Base-by-base conservation (phyloP, 2,329 filamentous ascomycete genomes). In the Hypomyces rosellus region DNA sequence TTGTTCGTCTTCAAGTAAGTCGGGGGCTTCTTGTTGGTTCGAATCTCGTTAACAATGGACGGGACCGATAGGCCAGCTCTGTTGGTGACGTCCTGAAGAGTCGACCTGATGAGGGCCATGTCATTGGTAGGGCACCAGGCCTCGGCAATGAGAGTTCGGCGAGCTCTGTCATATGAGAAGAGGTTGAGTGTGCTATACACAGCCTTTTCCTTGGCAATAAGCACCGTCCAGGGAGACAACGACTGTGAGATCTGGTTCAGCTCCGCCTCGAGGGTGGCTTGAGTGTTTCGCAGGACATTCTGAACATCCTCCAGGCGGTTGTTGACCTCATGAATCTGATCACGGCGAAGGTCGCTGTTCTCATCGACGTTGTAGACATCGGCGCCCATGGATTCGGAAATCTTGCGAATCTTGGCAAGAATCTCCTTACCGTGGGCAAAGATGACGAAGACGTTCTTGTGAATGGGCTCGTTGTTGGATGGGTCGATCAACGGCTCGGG, bases 361-460 rank as follows among this genome's bases (percentile, higher is more conserved):
- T 99, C 93, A 61, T 99, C 93, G 33, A 99, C 93, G 59, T 85
- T 90, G 77, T 99, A 99, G 54, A 97, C 81, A 65, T 96, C 89
- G 50, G 95, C 93, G 54, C 92, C 89, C 71, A 99, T 85, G 8
- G 91, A 96, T 73, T 99, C 93, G 1, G 92, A 97, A 54, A 99
- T 97, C 80, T 96, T 97, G 65, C 93, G 85, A 66, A 99, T 97
- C 82, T 99, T 99, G 64, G 91, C 88, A 62, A 99, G 84, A 60
- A 99, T 96, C 71, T 97, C 92, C 72, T 96, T 96, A 65, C 93
- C 93, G 64, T 99, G 93, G 12, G 93, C 93, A 62, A 99, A 99
- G 69, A 99, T 99, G 64, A 99, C 92, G 64, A 99, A 99, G 50
- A 99, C 93, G 61, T 96, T 99, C 83, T 99, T 99, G 75, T 87